These are phyloP conservation scores for Hypomontagnella monticulosa DNA, from an alignment of 495 filamentous ascomycete genomes.

Conservation along the genomic window DNA sequence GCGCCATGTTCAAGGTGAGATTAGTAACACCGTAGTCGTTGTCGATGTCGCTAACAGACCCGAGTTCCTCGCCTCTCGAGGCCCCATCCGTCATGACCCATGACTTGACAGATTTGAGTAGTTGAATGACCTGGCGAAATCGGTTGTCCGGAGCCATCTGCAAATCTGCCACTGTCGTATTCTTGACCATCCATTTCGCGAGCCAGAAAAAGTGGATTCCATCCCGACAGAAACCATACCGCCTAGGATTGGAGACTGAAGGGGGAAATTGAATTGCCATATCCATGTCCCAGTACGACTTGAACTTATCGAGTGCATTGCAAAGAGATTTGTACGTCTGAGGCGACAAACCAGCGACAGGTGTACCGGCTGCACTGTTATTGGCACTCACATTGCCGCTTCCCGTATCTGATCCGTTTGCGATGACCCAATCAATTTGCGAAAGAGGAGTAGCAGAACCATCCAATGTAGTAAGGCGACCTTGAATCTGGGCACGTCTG, in stretches of 20 bases:
- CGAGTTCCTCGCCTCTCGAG: slow-evolving; percentile 63
- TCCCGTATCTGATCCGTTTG: slow-evolving; percentile 42
- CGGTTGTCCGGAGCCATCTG: slow-evolving; percentile 63
- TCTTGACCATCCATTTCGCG: slow-evolving; percentile 63
- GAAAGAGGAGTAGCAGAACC: slow-evolving; percentile 57
- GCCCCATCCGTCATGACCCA: slow-evolving; percentile 63
- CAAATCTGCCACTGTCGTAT: slow-evolving; percentile 55
- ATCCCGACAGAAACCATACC: slow-evolving; percentile 71
- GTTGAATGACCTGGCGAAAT: slow-evolving; percentile 64
- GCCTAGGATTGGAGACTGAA: slow-evolving; percentile 52
- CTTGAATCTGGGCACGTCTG: slow-evolving; percentile 49
- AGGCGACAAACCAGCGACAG: slow-evolving; percentile 51
- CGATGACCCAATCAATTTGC: slow-evolving; percentile 59
- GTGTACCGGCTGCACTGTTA: slow-evolving; percentile 62
- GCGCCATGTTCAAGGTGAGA: slow-evolving; percentile 72
- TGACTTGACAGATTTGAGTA: slow-evolving; percentile 65
- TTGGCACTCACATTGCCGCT: slow-evolving; percentile 40
- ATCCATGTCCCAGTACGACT: slow-evolving; percentile 70
- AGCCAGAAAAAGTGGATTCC: slow-evolving; percentile 74
- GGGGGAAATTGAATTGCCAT: slow-evolving; percentile 70
- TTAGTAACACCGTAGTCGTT: slow-evolving; percentile 66
- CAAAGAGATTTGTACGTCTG: slow-evolving; percentile 48
- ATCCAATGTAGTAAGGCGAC: slow-evolving; percentile 45
- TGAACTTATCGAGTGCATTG: slow-evolving; percentile 70
- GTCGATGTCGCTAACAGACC: slow-evolving; percentile 68